These are phyloP conservation scores for Davidsoniella eucalypti DNA, from an alignment of 2,329 filamentous ascomycete genomes.

Conservation along the genomic window DNA sequence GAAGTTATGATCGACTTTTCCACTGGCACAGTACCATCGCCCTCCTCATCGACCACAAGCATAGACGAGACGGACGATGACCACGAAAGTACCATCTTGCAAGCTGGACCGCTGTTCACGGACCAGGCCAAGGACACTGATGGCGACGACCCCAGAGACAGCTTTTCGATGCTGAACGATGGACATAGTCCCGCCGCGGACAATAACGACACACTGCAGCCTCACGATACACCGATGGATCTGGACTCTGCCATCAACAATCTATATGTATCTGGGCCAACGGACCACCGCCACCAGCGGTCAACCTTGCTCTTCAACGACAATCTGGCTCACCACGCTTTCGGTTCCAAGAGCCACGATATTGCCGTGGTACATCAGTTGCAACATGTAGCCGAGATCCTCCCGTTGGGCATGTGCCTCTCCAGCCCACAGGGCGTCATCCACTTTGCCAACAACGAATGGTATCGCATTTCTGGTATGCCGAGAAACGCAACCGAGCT, in stretches of 20 bases:
- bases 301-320: neutral
- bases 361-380: conserved; percentile 32
- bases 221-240: neutral
- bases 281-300: neutral
- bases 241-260: neutral
- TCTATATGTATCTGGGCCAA: neutral
- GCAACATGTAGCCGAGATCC: conserved; percentile 56
- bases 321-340: neutral
- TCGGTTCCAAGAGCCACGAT: neutral
- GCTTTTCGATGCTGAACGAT: neutral
- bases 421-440: conserved; percentile 47
- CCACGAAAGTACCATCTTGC: conserved; percentile 3
- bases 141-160: neutral
- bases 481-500: conserved; percentile 21
- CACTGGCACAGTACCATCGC: neutral
- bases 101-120: no score
- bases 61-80: neutral
- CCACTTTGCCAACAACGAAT: conserved; percentile 56
- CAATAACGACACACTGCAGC: no score
- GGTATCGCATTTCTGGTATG: conserved; percentile 33
- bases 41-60: conserved; percentile 10
- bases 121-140: neutral
- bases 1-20: conserved; percentile 11
- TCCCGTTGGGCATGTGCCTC: conserved; percentile 60
- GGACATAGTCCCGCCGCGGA: neutral